Evolutionary conservation across 2,329 filamentous ascomycete species (phyloP).

Genomic region (Ceratocystis destructans): DNA sequence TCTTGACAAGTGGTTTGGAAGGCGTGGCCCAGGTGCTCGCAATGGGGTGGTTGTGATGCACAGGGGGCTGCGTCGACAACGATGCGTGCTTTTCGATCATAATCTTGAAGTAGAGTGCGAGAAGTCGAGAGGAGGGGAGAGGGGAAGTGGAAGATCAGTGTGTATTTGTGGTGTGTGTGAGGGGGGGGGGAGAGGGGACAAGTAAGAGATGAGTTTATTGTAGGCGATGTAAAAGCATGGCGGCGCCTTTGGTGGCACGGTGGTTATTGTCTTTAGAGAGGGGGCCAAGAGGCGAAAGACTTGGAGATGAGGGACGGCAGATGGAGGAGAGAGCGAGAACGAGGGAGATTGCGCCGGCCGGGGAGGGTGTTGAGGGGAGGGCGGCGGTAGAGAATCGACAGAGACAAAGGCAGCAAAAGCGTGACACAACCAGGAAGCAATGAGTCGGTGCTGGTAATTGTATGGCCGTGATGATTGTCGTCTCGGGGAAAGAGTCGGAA

Average conservation of each 20-base stretch:
- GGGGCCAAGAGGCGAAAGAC: neutral
- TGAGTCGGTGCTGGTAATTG: neutral
- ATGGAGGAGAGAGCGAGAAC: neutral
- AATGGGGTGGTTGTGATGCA: conserved; percentile 38
- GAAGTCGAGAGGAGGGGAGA: conserved; percentile 21
- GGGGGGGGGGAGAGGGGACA: conserved; percentile 16
- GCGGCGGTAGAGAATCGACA: neutral
- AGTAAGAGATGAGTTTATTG: conserved; percentile 35
- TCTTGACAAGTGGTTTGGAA: conserved; percentile 28
- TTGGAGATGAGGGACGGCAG: neutral
- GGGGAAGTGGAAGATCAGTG: conserved; percentile 20
- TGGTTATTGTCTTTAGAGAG: neutral
- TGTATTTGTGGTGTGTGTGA: neutral
- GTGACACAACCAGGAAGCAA: neutral
- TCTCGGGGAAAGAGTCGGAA: neutral
- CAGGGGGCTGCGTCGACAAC: conserved; percentile 42
- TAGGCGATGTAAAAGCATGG: conserved; percentile 44
- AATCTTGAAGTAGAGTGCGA: conserved; percentile 35
- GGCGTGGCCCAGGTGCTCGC: conserved; percentile 29
- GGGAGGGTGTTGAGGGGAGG: neutral
- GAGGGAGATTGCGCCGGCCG: neutral
- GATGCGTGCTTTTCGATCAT: conserved; percentile 47
- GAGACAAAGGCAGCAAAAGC: neutral
- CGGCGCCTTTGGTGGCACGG: conserved; percentile 32
- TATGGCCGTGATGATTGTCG: neutral